Evolutionary conservation across 2,329 filamentous ascomycete species (phyloP), one percentile per base, ranked within the genome.

Genomic region (Plenodomus biglobosus): DNA sequence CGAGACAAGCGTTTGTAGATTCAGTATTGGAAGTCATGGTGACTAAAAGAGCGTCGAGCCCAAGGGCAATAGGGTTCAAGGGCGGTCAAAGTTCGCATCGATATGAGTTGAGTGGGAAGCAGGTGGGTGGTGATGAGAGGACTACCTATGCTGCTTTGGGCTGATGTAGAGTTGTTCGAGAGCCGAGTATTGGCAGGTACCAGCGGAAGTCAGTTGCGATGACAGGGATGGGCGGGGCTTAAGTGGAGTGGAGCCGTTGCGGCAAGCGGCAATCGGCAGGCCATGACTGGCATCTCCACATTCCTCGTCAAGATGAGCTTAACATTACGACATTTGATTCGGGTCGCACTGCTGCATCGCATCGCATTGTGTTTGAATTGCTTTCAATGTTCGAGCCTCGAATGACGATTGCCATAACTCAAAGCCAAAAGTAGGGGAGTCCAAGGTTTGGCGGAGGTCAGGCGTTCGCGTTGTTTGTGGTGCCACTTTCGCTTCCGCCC

Each of bases 1-100:
- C 78, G 0, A 75, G 69, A 78, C 78, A 81, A 15, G 80, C 61
- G 58, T 80, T 78, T 0, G 78, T 81, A 1, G 72, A 70, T 15
- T 78, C 78, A 43, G 80, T 80, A 13, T 73, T 61, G 1, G 73
- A 66, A 3, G 69, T 68, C 37, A 75, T 75, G 21, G 76, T 73
- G 7, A 79, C 69, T 5, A 80, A 69, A 40, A 74, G 74, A 36
- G 76, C 70, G 53, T 80, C 80, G 39, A 78, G 61, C 16, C 76
- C 24, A 75, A 70, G 0, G 73, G 76, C 45, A 78, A 80, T 1
- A 76, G 75, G 7, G 69, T 63, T 2, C 39, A 38, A 0, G 64
- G 62, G 37, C 69, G 66, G 35, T 66, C 62, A 37, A 69, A 69
- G 38, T 70, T 66, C 15, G 66, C 62, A 43, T 72, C 68, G 32